Evolutionary conservation across 495 filamentous ascomycete species (phyloP).

Genomic region (Daldinia loculata): DNA sequence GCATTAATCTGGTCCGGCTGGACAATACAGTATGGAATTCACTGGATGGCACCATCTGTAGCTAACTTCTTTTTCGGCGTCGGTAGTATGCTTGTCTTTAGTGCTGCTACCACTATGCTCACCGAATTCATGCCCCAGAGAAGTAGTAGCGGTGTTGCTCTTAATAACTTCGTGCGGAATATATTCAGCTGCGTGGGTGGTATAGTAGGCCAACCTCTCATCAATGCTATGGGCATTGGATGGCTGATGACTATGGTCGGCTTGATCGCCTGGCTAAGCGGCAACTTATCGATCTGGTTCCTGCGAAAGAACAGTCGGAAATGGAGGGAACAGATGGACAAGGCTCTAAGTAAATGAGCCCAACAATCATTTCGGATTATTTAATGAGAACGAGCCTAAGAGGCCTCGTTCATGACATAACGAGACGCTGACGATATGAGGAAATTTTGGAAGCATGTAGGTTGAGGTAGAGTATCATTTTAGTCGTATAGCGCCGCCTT

Average conservation of each 20-base stretch:
- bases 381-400: background rate
- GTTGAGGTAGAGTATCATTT: background rate
- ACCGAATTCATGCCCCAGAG: conserved; percentile 87
- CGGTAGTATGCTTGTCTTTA: conserved; percentile 90
- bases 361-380: background rate
- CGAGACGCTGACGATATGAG: background rate
- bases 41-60: conserved; percentile 64
- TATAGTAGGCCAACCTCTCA: conserved; percentile 77
- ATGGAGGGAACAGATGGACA: conserved; percentile 77
- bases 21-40: conserved; percentile 52
- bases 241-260: conserved; percentile 88
- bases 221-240: conserved; percentile 83
- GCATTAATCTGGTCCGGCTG: conserved; percentile 72
- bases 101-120: conserved; percentile 79
- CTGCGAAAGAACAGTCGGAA: conserved; percentile 70
- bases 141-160: conserved; percentile 79
- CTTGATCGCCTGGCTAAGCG: conserved; percentile 65
- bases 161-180: conserved; percentile 88
- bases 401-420: conserved; percentile 8
- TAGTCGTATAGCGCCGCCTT: background rate
- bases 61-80: conserved; percentile 90
- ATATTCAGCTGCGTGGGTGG: conserved; percentile 83
- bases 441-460: background rate
- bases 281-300: conserved; percentile 65
- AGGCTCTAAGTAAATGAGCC: conserved; percentile 37